Evolutionary conservation across 352 stramenopile genomes (phyloP).

Genomic region (Pythium brassicae): DNA sequence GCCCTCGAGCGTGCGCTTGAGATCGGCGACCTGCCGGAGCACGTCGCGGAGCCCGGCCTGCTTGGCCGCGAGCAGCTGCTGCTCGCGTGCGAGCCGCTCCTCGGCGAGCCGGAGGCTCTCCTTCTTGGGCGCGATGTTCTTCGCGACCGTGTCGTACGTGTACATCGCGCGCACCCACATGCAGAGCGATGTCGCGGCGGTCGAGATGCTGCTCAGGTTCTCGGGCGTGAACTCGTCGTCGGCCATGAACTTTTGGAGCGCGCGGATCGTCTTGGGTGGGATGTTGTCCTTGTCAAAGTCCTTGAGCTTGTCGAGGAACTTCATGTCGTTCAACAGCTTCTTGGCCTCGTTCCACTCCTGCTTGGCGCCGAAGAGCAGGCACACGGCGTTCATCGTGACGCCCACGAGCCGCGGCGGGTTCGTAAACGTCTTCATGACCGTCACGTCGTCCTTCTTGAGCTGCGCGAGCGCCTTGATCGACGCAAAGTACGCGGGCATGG

Average conservation of each 20-base stretch:
- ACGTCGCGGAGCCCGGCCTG: slow-evolving; percentile 79
- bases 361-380: slow-evolving; percentile 84
- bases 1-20: slow-evolving; percentile 85
- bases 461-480: slow-evolving; percentile 89
- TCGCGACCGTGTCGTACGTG: slow-evolving; percentile 92
- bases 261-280: slow-evolving; percentile 82
- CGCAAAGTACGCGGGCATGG: slow-evolving; percentile 90
- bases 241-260: slow-evolving; percentile 87
- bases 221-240: slow-evolving; percentile 91
- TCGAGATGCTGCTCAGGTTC: slow-evolving; percentile 87
- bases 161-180: slow-evolving; percentile 95
- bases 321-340: slow-evolving; percentile 89
- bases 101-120: slow-evolving; percentile 87
- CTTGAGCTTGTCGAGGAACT: slow-evolving; percentile 88
- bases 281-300: slow-evolving; percentile 89
- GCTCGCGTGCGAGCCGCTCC: slow-evolving; percentile 80
- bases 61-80: slow-evolving; percentile 85
- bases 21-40: slow-evolving; percentile 77
- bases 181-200: slow-evolving; percentile 88
- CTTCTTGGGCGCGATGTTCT: slow-evolving; percentile 93
- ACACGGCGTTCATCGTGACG: slow-evolving; percentile 92
- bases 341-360: slow-evolving; percentile 92
- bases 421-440: slow-evolving; percentile 90
- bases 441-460: slow-evolving; percentile 92
- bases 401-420: slow-evolving; percentile 87